Evolutionary conservation across 192 early-diverging fungal genomes (phyloP), one percentile per base, ranked within the genome.

Genomic region (Coemansia sp.): DNA sequence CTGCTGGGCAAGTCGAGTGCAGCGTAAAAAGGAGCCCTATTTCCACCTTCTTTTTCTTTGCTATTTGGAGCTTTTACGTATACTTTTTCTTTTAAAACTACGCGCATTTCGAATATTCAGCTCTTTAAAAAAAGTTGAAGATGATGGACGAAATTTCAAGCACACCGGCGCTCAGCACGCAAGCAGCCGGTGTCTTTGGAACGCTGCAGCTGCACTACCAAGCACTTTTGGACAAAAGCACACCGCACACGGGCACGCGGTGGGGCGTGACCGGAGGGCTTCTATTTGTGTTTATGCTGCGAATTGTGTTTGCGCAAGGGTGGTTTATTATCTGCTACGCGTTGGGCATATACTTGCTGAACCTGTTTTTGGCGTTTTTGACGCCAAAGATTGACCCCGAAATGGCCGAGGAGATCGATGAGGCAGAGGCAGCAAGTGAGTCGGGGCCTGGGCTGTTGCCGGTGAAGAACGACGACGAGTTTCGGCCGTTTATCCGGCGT

Each of bases 241-340:
- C 94, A 17, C 93, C 95, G 44, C 89, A 87, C 66, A 68, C 82
- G 20, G 73, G 68, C 49, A 80, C 87, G 46, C 90, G 95, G 25
- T 97, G 95, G 95, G 75, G 60, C 4, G 78, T 84, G 25, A 92
- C 93, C 0, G 83, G 64, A 6, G 42, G 83, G 2, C 57, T 87
- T 15, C 31, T 91, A 53, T 25, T 93, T 6, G 36, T 90, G 21
- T 96, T 92, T 68, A 71, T 90, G 75, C 52, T 91, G 8, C 84
- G 95, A n/a, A 87, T 95, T 19, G 78, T 96, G 40, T 49, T 84
- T 25, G 87, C 87, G 10, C 88, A 95, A 67, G 93, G 93, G n/a
- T 97, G 94, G 93, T 98, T 92, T 68, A 95, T 98, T 79, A 90
- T 96, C 37, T 92, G 90, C 65, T 98, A 96, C 82, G 94, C 86